Conservation (phyloP, 2,329 filamentous ascomycete species). For the Pezizomycotina sp. region DNA sequence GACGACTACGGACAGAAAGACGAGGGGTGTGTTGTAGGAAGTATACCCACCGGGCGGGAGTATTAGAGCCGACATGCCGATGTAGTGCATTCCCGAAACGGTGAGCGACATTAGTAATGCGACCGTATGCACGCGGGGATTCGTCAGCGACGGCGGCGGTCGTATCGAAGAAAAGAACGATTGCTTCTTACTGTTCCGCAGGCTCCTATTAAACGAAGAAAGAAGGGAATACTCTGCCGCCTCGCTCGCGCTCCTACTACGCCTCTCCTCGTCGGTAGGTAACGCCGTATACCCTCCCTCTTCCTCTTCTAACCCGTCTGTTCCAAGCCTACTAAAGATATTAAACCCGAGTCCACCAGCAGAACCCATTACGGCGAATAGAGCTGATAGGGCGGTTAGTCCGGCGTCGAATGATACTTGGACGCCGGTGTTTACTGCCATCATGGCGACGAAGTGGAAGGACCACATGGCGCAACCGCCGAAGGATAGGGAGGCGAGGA, state of each 20-base stretch:
- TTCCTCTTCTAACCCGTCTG: no score
- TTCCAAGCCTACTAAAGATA: slow-evolving; percentile 15
- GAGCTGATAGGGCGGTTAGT: slow-evolving; percentile 15
- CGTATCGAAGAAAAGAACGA: slow-evolving; percentile 15
- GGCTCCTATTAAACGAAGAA: no score
- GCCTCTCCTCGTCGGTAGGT: no score
- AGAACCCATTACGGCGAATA: slow-evolving; percentile 13
- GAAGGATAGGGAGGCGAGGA: slow-evolving; percentile 15
- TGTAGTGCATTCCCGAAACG: slow-evolving; percentile 17
- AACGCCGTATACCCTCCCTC: no score
- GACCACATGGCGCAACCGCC: slow-evolving; percentile 19
- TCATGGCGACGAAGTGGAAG: slow-evolving; percentile 18
- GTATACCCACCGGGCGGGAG: slow-evolving; percentile 13
- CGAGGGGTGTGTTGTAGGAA: slow-evolving; percentile 8
- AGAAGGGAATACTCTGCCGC: slow-evolving; percentile 10
- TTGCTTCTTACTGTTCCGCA: no score
- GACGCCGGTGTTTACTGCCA: slow-evolving; percentile 17
- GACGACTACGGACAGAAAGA: slow-evolving; percentile 12
- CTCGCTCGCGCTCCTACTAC: no score
- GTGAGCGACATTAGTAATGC: slow-evolving; percentile 12
- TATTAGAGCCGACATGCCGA: slow-evolving; percentile 16
- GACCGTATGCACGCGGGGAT: slow-evolving; percentile 10
- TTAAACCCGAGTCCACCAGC: slow-evolving; percentile 13
- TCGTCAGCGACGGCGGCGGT: slow-evolving; percentile 11
- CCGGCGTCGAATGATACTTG: slow-evolving; percentile 15